phyloP scores from a whole-genome alignment of 306 rosid species.

The Vachellia collinsii region DNA sequence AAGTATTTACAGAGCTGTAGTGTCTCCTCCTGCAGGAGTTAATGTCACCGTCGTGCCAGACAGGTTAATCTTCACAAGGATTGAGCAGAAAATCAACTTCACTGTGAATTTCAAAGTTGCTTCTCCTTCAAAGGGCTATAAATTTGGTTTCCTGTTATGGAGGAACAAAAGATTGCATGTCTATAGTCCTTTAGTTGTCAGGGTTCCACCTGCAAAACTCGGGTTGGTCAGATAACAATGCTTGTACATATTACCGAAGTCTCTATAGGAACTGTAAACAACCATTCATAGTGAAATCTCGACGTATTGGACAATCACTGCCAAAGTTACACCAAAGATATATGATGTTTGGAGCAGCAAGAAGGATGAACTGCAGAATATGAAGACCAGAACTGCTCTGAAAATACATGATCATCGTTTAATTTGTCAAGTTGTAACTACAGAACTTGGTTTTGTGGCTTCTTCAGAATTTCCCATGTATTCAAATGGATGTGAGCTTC shows the following conservation, averaged over 20 bases:
- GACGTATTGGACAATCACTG: conserved; percentile 13
- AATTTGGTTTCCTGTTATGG: conserved; percentile 80
- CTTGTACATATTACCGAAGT: conserved; percentile 36
- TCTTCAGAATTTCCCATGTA: not conserved
- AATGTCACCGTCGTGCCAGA: conserved; percentile 66
- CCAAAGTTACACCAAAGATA: not conserved
- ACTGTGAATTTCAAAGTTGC: conserved; percentile 64
- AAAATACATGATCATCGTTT: conserved; percentile 27
- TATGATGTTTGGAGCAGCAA: conserved; percentile 14
- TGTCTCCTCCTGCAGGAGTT: conserved; percentile 68
- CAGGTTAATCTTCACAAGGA: conserved; percentile 52
- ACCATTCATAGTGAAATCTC: conserved; percentile 35
- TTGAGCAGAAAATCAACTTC: conserved; percentile 67
- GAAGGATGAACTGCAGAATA: conserved; percentile 8
- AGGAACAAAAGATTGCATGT: conserved; percentile 54
- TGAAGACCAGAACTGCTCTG: conserved; percentile 9
- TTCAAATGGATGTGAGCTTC: not conserved
- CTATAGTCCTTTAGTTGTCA: conserved; percentile 73
- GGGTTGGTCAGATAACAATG: conserved; percentile 56
- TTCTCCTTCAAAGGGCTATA: conserved; percentile 66
- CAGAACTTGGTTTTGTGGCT: not conserved
- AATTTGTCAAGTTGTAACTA: conserved; percentile 11
- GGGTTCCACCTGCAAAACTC: conserved; percentile 43
- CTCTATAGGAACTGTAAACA: conserved; percentile 35
- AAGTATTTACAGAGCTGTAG: conserved; percentile 56